Percentiles rank a stretch among this genome's conserved stretches.
These are phyloP conservation scores for Colletotrichum camelliae DNA, from an alignment of 2,329 filamentous ascomycete genomes.

Conservation along the genomic window DNA sequence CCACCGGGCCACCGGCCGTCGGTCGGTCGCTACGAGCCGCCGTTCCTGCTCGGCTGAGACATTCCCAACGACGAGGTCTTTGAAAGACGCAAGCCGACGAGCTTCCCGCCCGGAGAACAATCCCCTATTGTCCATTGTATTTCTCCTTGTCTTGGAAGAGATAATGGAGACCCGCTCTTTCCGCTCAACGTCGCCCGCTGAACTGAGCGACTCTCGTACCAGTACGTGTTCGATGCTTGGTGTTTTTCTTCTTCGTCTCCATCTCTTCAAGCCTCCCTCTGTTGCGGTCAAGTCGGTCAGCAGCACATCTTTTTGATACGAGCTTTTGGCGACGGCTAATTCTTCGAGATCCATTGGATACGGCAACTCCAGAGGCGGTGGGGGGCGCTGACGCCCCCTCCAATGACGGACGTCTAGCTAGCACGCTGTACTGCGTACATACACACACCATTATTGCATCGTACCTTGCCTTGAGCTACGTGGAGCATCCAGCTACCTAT, in stretches of 20 bases:
- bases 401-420: neutral
- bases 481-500: neutral
- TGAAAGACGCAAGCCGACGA: neutral
- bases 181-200: neutral
- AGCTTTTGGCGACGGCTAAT: neutral
- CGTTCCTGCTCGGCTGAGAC: slow-evolving; percentile 6
- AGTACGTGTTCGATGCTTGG: neutral
- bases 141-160: neutral
- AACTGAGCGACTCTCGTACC: neutral
- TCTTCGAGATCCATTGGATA: neutral
- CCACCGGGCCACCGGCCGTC: neutral
- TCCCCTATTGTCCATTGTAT: neutral
- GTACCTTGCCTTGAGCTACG: neutral
- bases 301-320: neutral
- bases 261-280: neutral
- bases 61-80: neutral
- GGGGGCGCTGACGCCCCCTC: neutral
- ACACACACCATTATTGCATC: neutral
- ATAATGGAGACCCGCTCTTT: neutral
- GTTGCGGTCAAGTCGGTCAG: neutral
- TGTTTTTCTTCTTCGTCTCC: neutral
- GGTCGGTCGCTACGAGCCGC: slow-evolving; percentile 4
- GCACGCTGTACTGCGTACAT: neutral
- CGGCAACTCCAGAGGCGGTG: neutral
- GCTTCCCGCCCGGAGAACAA: neutral